phyloP scores from a whole-genome alignment of 2,329 filamentous ascomycete genomes.

The Bimuria novae-zelandiae region DNA sequence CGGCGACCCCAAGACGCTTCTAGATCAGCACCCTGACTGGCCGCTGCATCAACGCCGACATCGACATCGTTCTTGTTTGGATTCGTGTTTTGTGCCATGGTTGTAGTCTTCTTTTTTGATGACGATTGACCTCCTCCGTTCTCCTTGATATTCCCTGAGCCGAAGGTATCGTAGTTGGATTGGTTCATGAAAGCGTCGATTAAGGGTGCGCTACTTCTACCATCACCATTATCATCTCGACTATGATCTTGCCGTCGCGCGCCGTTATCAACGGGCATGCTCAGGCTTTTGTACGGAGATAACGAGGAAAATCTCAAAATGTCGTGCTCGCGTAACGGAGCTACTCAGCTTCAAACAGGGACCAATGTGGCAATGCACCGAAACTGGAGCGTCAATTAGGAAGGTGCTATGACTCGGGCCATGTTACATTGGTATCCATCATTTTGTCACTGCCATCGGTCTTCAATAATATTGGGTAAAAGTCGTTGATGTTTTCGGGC shows the following conservation, averaged over 20 bases:
- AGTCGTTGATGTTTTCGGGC: background rate
- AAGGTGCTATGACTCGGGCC: background rate
- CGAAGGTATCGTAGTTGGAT: slow-evolving; percentile 7
- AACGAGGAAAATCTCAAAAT: slow-evolving; percentile 7
- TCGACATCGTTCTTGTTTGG: slow-evolving; percentile 5
- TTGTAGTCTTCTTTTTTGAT: background rate
- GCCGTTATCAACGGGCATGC: background rate
- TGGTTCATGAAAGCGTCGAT: background rate
- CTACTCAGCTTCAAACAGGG: slow-evolving; percentile 3
- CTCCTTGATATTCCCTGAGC: background rate
- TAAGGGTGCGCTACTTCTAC: background rate
- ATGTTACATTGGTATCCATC: background rate
- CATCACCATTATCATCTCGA: background rate
- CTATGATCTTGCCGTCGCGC: background rate
- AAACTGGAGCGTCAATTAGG: background rate
- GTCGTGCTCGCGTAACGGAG: slow-evolving; percentile 11
- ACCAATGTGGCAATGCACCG: background rate
- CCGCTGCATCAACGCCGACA: background rate
- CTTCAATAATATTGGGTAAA: background rate
- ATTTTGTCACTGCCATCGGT: background rate
- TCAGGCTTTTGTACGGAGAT: slow-evolving; percentile 7
- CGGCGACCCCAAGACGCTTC: slow-evolving; percentile 9
- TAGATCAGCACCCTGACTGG: slow-evolving; percentile 8
- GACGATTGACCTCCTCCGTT: background rate
- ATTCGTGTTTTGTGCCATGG: background rate